Conservation (phyloP, 2,329 filamentous ascomycete species). For the Madurella mycetomatis region DNA sequence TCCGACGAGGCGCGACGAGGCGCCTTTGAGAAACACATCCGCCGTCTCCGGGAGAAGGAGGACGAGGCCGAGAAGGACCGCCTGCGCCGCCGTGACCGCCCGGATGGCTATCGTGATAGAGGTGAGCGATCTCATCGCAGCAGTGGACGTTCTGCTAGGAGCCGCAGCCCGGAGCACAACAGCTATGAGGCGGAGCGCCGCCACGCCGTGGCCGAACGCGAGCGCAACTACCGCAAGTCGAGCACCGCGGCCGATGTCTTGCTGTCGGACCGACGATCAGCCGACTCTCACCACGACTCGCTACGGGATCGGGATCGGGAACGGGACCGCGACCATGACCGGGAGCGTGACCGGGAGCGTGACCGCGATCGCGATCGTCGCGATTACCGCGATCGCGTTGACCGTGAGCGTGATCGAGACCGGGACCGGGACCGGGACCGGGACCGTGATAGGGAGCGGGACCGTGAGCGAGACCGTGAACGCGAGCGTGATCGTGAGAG, state of each 20-base stretch:
- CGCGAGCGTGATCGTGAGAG: constrained; percentile 35
- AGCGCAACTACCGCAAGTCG: constrained; percentile 84
- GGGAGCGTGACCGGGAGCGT: constrained; percentile 18
- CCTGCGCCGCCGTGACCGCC: constrained; percentile 54
- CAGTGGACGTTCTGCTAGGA: constrained; percentile 56
- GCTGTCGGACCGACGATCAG: constrained; percentile 48
- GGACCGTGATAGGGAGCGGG: constrained; percentile 35
- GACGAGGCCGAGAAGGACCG: constrained; percentile 71
- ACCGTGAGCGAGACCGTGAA: constrained; percentile 36
- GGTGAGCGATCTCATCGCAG: constrained; percentile 61
- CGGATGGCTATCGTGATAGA: constrained; percentile 54
- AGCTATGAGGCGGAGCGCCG: constrained; percentile 93
- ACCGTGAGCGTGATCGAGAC: constrained; percentile 24
- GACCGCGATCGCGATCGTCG: constrained; percentile 18
- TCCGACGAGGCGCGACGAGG: constrained; percentile 77
- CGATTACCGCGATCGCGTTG: constrained; percentile 32
- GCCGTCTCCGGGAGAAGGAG: constrained; percentile 85
- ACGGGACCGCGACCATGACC: constrained; percentile 33
- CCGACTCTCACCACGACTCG: constrained; percentile 43
- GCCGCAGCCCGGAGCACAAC: constrained; percentile 86
- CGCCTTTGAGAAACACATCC: constrained; percentile 89
- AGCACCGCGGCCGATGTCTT: constrained; percentile 65
- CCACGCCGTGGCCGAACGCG: constrained; percentile 88
- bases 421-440: constrained; percentile 29
- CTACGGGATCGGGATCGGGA: constrained; percentile 36